Base-by-base conservation (phyloP, 164 flowering plant species). In the Liriodendron chinense region DNA sequence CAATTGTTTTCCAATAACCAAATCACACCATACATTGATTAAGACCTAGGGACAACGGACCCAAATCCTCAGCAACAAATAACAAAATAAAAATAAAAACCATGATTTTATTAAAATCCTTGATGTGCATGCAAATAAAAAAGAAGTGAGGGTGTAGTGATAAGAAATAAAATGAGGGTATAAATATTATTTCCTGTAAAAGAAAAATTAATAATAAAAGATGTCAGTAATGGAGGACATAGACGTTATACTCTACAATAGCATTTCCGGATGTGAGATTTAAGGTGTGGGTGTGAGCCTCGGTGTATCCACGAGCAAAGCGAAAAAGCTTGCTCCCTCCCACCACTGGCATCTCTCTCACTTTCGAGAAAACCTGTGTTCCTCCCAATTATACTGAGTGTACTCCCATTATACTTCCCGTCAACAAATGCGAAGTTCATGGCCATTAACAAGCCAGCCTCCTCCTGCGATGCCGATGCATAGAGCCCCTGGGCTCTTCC, bases 401-500 rank as follows among this genome's bases (percentile, higher is more conserved):
- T 53, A 72, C 77, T 75, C 24, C 82, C 80, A 4, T 77, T 78
- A 62, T 78, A 81, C 76, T 81, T 81, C 43, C 85, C 84, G 28
- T 75, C 71, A 7, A 73, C 49, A 34, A 81, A 81, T 13, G 65
- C 82, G 22, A 74, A 81, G 22, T 81, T 83, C 70, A 81, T 43
- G 34, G 67, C 74, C 85, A 81, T 81, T 26, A 83, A 34, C 22
- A 82, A 65, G 8, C 75, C 81, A 3, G 75, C 2, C 20, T 77
- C 78, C 8, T 69, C 23, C 22, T 77, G 71, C 6, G 79, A 69
- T 0, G 83, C 84, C 8, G 68, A 49, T 2, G 79, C 79, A 61
- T 84, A 84, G 6, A 84, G 34, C 12, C 86, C 86, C 34, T 84
- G 86, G 0, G 86, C 86, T 50, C 81, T 28, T 25, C 86, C 86